Evolutionary conservation across 805 yeast species (phyloP).

Genomic region (Vanderwaltozyma tropicalis): DNA sequence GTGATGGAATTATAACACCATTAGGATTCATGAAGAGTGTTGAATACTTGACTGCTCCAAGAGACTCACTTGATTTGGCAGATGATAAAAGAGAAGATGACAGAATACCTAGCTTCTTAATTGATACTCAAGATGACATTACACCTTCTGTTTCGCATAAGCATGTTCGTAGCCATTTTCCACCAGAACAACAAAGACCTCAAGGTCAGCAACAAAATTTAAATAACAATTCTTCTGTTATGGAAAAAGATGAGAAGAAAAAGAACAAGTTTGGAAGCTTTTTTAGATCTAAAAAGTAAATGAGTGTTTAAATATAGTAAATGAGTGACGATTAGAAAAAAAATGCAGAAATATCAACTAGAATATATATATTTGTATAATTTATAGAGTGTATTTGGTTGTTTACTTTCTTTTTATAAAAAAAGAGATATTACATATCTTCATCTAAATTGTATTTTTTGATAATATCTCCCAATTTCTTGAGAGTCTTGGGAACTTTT

Average conservation of each 20-base stretch:
- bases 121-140: slow-evolving; percentile 23
- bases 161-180: slow-evolving; percentile 11
- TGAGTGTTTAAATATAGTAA: background rate
- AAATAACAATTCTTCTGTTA: background rate
- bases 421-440: background rate
- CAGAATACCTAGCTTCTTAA: slow-evolving; percentile 36
- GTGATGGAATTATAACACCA: slow-evolving; percentile 62
- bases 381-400: background rate
- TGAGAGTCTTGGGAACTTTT: slow-evolving; percentile 21
- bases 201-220: background rate
- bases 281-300: slow-evolving; percentile 25
- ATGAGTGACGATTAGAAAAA: background rate
- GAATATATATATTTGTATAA: background rate
- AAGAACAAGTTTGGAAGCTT: slow-evolving; percentile 39
- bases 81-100: slow-evolving; percentile 27
- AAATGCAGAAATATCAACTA: too few relatives aligned
- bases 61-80: slow-evolving; percentile 35
- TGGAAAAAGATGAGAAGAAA: slow-evolving; percentile 28
- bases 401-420: background rate
- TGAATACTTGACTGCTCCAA: slow-evolving; percentile 28
- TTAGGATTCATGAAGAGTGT: slow-evolving; percentile 31
- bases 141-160: slow-evolving; percentile 20
- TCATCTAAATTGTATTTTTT: slow-evolving; percentile 18
- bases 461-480: slow-evolving; percentile 20
- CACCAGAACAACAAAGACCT: background rate